phyloP scores from a whole-genome alignment of 2,329 filamentous ascomycete genomes.

The Fusarium buharicum region DNA sequence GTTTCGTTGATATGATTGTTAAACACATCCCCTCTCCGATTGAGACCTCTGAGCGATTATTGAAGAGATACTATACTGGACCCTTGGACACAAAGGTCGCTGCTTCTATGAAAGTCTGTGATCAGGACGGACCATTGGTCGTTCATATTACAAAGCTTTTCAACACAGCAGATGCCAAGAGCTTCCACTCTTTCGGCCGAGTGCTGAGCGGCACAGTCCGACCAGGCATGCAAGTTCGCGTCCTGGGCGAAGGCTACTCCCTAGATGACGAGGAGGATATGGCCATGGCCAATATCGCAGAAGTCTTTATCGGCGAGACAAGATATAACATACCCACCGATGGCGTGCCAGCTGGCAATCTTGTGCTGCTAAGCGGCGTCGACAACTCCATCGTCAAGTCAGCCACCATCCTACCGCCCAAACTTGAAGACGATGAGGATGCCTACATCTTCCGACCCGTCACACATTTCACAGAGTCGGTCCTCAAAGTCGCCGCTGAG shows the following conservation, averaged over 20 bases:
- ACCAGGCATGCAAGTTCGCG: slow-evolving; percentile 83
- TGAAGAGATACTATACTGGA: slow-evolving; percentile 92
- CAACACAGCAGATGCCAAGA: slow-evolving; percentile 88
- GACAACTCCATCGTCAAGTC: slow-evolving; percentile 99
- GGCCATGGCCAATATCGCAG: slow-evolving; percentile 82
- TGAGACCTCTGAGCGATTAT: slow-evolving; percentile 77
- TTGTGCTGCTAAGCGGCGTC: slow-evolving; percentile 89
- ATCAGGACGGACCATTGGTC: slow-evolving; percentile 91
- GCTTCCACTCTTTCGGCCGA: slow-evolving; percentile 88
- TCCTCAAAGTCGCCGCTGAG: slow-evolving; percentile 97
- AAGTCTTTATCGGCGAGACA: slow-evolving; percentile 91
- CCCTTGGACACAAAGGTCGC: slow-evolving; percentile 85
- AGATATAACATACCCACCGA: slow-evolving; percentile 92
- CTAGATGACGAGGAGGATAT: slow-evolving; percentile 98
- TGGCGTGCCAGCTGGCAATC: slow-evolving; percentile 92
- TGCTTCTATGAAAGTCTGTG: slow-evolving; percentile 80
- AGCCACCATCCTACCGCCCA: slow-evolving; percentile 85
- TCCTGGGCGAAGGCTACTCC: slow-evolving; percentile 94
- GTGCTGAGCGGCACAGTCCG: slow-evolving; percentile 92
- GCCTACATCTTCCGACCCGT: slow-evolving; percentile 95
- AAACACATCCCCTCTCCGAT: slow-evolving; percentile 88
- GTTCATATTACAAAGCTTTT: slow-evolving; percentile 94
- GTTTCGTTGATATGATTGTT: slow-evolving; percentile 96
- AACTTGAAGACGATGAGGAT: slow-evolving; percentile 86
- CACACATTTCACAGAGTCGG: slow-evolving; percentile 94